A percentile compares a stretch with the other conserved stretches of the same genome.
These are phyloP conservation scores for Knoxia roxburghii DNA, from an alignment of 257 asterid species.

Conservation along the genomic window DNA sequence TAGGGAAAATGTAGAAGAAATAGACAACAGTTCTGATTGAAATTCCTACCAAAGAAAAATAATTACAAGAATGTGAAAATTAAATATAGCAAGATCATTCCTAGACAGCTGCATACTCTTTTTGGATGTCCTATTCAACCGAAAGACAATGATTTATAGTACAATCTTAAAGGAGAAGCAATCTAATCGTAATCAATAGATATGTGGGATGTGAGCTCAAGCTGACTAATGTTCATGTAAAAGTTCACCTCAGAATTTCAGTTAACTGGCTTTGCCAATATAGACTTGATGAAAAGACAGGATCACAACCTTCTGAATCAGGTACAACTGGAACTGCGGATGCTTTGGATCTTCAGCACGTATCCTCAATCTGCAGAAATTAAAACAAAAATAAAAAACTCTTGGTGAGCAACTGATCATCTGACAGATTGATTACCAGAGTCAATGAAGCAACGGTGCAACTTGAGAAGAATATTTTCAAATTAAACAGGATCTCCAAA, in stretches of 20 bases:
- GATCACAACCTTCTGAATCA: conserved; percentile 75
- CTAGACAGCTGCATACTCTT: too few relatives aligned
- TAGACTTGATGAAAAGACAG: not conserved
- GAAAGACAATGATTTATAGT: too few relatives aligned
- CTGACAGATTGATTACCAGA: not conserved
- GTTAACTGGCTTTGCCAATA: too few relatives aligned
- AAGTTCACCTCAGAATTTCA: not conserved
- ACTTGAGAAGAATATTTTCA: too few relatives aligned
- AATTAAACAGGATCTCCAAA: not conserved
- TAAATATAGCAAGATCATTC: too few relatives aligned
- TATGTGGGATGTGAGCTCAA: not conserved
- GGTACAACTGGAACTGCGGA: conserved; percentile 88
- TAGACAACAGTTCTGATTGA: not conserved
- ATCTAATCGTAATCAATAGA: not conserved
- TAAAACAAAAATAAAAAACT: conserved; percentile 10
- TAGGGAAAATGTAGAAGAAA: too few relatives aligned
- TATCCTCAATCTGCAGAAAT: conserved; percentile 72
- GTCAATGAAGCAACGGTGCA: too few relatives aligned
- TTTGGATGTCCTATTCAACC: too few relatives aligned
- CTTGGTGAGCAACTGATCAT: not conserved
- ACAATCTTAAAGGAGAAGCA: too few relatives aligned
- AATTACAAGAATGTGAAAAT: not conserved
- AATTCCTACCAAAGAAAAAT: not conserved
- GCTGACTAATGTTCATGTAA: not conserved
- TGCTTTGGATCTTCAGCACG: conserved; percentile 80